Conservation (phyloP, 148 eudicot genomes). For the Vaccinium myrtillus region DNA sequence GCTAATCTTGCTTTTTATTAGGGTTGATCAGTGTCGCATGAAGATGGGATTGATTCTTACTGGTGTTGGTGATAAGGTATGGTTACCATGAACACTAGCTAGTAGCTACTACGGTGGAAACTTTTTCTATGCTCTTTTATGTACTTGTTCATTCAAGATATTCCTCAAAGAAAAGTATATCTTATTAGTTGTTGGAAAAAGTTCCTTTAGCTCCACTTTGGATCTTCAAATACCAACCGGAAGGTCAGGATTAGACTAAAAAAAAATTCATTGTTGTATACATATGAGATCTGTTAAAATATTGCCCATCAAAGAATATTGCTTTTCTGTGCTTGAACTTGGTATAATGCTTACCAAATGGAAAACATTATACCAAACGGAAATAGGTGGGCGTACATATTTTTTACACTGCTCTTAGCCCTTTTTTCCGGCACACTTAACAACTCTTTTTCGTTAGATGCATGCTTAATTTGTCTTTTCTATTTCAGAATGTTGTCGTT, state of each 20-base stretch:
- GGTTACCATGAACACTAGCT: constrained; percentile 7
- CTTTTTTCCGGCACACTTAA: neutral
- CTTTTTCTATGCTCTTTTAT: neutral
- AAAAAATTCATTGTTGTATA: neutral
- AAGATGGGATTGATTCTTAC: constrained; percentile 80
- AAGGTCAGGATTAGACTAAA: neutral
- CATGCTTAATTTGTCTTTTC: neutral
- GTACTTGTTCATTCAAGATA: neutral
- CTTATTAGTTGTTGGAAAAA: neutral
- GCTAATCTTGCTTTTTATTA: constrained; percentile 29
- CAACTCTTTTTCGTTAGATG: neutral
- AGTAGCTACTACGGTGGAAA: neutral
- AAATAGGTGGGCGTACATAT: neutral
- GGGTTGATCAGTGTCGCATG: constrained; percentile 76
- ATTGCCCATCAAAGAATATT: neutral
- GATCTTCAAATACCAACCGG: neutral
- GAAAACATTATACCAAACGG: neutral
- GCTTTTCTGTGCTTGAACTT: neutral
- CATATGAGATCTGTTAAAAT: too few species aligned
- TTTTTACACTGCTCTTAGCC: neutral
- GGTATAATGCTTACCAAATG: neutral
- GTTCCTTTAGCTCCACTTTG: neutral
- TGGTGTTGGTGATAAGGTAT: constrained; percentile 84
- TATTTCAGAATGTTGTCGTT: neutral
- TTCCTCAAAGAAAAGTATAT: neutral